phyloP scores from a whole-genome alignment of 2,329 filamentous ascomycete species.

The Ceratocystis cubensis region DNA sequence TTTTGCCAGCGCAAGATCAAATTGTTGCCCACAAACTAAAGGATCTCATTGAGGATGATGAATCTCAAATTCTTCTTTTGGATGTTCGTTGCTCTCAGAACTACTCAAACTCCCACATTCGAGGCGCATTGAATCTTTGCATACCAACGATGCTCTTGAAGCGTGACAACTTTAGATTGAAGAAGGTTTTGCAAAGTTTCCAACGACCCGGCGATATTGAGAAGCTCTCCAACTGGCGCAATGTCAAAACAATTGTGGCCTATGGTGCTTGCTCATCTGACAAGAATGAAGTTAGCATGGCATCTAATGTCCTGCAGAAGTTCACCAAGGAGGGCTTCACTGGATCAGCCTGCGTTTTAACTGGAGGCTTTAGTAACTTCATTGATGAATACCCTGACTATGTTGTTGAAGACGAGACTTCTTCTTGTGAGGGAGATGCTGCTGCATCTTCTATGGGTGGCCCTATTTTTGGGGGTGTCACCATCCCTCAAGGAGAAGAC shows the following conservation, averaged over 20 bases:
- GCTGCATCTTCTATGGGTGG: conserved; percentile 32
- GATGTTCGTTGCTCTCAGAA: conserved; percentile 82
- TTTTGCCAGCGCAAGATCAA: conserved; percentile 31
- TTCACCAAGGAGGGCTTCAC: conserved; percentile 74
- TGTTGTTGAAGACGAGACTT: conserved; percentile 41
- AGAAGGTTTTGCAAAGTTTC: conserved; percentile 80
- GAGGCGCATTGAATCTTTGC: conserved; percentile 77
- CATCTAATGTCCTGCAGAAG: conserved; percentile 84
- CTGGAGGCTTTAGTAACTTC: conserved; percentile 71
- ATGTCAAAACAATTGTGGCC: conserved; percentile 65
- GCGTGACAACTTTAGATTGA: conserved; percentile 74
- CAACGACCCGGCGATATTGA: conserved; percentile 55
- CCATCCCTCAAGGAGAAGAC: conserved; percentile 54
- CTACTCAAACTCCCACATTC: conserved; percentile 61
- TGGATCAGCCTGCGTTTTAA: conserved; percentile 61
- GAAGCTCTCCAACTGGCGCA: conserved; percentile 65
- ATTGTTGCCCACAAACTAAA: conserved; percentile 44
- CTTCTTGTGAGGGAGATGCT: conserved; percentile 27
- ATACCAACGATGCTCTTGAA: conserved; percentile 92
- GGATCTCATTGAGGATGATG: conserved; percentile 38
- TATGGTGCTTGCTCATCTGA: conserved; percentile 72
- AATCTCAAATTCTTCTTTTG: conserved; percentile 39
- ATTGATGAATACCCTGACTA: conserved; percentile 51
- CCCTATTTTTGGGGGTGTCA: conserved; percentile 80
- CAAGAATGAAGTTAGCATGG: conserved; percentile 65